Percentiles rank a stretch among this genome's conserved stretches.
Evolutionary conservation across 2,329 filamentous ascomycete genomes (phyloP).

Genomic region (Pleomassaria siparia): DNA sequence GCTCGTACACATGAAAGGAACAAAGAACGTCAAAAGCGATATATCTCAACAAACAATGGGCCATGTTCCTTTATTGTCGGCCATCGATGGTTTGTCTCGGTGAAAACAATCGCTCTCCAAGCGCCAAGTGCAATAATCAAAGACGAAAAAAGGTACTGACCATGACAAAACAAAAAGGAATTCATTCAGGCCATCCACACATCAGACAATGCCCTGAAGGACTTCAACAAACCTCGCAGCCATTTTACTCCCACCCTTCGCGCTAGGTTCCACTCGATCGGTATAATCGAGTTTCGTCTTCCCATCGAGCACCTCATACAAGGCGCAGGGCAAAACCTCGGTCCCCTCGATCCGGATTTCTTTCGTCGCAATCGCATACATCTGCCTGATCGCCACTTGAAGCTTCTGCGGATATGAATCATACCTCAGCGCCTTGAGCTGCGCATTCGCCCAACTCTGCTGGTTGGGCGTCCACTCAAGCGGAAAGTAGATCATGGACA

Average conservation of each 20-base stretch:
- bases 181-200: neutral
- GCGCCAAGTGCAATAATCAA: no score
- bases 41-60: no score
- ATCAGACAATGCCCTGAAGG: neutral
- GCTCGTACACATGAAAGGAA: no score
- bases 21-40: no score
- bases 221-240: slow-evolving; percentile 23
- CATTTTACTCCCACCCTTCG: slow-evolving; percentile 38
- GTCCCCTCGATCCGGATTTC: slow-evolving; percentile 32
- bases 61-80: no score
- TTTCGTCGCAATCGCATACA: slow-evolving; percentile 34
- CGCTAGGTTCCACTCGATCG: slow-evolving; percentile 40
- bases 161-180: neutral
- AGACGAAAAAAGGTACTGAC: no score
- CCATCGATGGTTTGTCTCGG: no score
- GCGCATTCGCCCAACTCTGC: slow-evolving; percentile 36
- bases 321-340: slow-evolving; percentile 31
- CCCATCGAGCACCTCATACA: slow-evolving; percentile 38
- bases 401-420: slow-evolving; percentile 29
- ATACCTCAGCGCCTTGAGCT: slow-evolving; percentile 36
- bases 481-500: slow-evolving; percentile 45
- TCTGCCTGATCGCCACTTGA: slow-evolving; percentile 35
- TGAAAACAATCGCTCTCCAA: no score
- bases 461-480: slow-evolving; percentile 31
- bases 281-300: slow-evolving; percentile 32